A percentile compares a stretch with the other conserved stretches of the same genome.
Evolutionary conservation across 148 eudicot species (phyloP).

Genomic region (Mesembryanthemum crystallinum): DNA sequence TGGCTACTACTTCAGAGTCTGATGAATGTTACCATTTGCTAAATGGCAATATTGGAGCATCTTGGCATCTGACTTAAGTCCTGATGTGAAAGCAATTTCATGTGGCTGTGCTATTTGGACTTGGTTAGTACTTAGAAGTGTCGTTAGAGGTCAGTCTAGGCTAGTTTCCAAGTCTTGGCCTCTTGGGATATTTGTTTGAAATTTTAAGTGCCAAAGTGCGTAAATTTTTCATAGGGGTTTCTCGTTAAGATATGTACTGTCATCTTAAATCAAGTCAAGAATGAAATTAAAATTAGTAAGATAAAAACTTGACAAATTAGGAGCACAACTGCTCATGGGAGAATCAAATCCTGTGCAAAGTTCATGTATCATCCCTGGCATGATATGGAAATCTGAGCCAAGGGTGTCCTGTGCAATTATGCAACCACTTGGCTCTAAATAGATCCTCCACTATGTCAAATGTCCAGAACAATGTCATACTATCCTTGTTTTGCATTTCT

Average conservation of each 20-base stretch:
- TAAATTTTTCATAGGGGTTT: too few species aligned
- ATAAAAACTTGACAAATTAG: too few species aligned
- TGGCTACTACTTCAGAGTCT: neutral
- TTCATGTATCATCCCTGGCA: too few species aligned
- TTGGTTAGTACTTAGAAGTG: neutral
- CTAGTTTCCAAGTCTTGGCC: neutral
- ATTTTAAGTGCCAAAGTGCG: neutral
- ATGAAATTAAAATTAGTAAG: too few species aligned
- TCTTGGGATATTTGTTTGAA: neutral
- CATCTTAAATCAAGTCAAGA: too few species aligned
- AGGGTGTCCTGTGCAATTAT: too few species aligned
- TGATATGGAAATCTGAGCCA: too few species aligned
- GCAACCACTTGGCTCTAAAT: too few species aligned
- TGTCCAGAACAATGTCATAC: neutral
- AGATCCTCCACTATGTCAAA: neutral
- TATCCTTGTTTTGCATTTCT: neutral
- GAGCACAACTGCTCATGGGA: too few species aligned
- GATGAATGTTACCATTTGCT: neutral
- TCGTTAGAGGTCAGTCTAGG: neutral
- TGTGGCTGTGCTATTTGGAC: neutral
- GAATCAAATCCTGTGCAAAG: too few species aligned
- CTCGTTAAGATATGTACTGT: too few species aligned
- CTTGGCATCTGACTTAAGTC: neutral
- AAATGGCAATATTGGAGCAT: neutral
- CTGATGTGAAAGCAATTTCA: neutral